phyloP scores from a whole-genome alignment of 108 stramenopile genomes.

The Cyclotella distinguenda region DNA sequence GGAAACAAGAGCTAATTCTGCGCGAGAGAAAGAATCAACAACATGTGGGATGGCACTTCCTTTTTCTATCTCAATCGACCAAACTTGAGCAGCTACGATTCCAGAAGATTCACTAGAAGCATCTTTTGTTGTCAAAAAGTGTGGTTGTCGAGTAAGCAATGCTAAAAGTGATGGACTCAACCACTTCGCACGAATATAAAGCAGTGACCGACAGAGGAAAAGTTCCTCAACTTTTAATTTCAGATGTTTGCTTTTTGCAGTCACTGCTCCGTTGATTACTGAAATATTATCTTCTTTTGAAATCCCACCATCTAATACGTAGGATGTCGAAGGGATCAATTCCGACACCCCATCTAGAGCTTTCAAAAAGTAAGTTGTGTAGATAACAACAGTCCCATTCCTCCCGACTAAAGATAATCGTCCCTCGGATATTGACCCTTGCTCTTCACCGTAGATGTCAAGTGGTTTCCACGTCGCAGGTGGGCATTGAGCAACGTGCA shows the following conservation, averaged over 20 bases:
- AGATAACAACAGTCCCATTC: constrained; percentile 36
- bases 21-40: background rate
- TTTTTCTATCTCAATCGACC: constrained; percentile 31
- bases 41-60: no score
- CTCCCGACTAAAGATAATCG: constrained; percentile 23
- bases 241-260: background rate
- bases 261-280: background rate
- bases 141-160: constrained; percentile 35
- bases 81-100: constrained; percentile 36
- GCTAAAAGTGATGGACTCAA: constrained; percentile 19
- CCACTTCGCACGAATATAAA: constrained; percentile 40
- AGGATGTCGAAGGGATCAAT: background rate
- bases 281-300: background rate
- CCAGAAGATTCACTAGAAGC: constrained; percentile 7
- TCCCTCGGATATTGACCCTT: constrained; percentile 33
- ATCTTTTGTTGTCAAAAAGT: background rate
- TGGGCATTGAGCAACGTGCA: constrained; percentile 33
- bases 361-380: constrained; percentile 12
- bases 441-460: constrained; percentile 45
- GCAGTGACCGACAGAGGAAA: constrained; percentile 2
- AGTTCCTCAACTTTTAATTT: constrained; percentile 5
- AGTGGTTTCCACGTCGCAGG: constrained; percentile 40
- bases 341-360: background rate
- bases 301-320: constrained; percentile 1
- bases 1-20: constrained; percentile 7